Evolutionary conservation across 129 eudicot species (phyloP).

Genomic region (Saussurea involucrata): DNA sequence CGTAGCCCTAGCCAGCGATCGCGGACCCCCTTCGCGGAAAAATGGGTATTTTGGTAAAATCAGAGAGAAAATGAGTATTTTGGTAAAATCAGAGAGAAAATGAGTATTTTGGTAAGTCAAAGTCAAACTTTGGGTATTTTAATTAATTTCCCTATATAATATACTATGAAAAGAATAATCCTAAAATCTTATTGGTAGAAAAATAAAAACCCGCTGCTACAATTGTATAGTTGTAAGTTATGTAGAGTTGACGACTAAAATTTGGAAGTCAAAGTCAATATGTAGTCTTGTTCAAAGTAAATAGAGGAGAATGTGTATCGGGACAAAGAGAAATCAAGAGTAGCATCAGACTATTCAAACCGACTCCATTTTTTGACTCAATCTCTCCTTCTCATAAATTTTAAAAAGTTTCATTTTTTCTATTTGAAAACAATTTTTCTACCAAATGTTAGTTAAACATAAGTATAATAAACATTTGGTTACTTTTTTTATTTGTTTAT

Average conservation of each 20-base stretch:
- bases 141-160: too few species aligned
- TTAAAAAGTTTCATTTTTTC: neutral
- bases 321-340: slow-evolving; percentile 1
- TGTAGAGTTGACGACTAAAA: neutral
- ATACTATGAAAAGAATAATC: too few species aligned
- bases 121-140: too few species aligned
- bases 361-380: neutral
- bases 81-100: too few species aligned
- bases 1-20: too few species aligned
- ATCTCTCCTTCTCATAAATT: neutral
- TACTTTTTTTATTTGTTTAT: too few species aligned
- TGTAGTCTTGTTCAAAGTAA: slow-evolving; percentile 34
- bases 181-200: too few species aligned
- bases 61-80: too few species aligned
- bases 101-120: too few species aligned
- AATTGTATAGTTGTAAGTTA: neutral
- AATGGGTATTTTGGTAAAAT: too few species aligned
- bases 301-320: slow-evolving; percentile 13
- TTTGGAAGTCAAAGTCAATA: slow-evolving; percentile 26
- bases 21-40: too few species aligned
- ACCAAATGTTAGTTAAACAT: neutral
- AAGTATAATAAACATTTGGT: neutral
- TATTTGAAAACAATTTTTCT: neutral
- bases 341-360: slow-evolving; percentile 15
- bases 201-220: neutral